phyloP scores from a whole-genome alignment of 129 eudicot genomes.

The Flaveria brownii region DNA sequence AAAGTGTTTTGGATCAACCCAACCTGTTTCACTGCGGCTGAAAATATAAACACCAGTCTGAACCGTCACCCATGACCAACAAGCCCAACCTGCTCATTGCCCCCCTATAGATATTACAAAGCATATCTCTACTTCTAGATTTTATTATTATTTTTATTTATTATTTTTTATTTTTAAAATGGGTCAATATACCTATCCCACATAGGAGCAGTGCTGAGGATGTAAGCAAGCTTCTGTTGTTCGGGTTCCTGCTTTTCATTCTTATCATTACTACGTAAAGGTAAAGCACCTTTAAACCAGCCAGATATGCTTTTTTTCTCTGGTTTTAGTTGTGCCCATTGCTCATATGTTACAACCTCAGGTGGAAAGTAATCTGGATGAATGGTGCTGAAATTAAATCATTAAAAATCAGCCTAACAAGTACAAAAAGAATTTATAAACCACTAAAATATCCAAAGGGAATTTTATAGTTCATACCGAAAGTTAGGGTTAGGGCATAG shows the following conservation, averaged over 20 bases:
- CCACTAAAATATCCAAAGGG: background rate
- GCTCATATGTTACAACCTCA: slow-evolving; percentile 80
- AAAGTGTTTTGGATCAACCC: slow-evolving; percentile 1
- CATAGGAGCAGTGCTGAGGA: slow-evolving; percentile 76
- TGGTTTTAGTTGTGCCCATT: slow-evolving; percentile 70
- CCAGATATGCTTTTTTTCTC: slow-evolving; percentile 59
- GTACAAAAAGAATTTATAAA: slow-evolving; percentile 7
- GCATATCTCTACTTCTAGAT: background rate
- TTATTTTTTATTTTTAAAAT: too few species aligned
- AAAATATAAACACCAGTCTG: background rate
- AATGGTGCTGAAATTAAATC: slow-evolving; percentile 51
- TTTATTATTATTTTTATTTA: too few species aligned
- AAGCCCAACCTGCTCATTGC: background rate
- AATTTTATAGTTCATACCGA: slow-evolving; percentile 44
- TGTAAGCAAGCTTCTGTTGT: slow-evolving; percentile 58
- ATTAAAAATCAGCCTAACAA: slow-evolving; percentile 19
- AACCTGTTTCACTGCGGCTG: background rate
- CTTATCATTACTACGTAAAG: slow-evolving; percentile 40
- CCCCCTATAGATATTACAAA: background rate
- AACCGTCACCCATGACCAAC: background rate
- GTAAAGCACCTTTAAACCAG: slow-evolving; percentile 85
- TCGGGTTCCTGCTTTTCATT: slow-evolving; percentile 65
- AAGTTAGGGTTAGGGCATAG: slow-evolving; percentile 79
- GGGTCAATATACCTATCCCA: slow-evolving; percentile 73
- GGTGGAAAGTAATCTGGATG: slow-evolving; percentile 61